Conservation (phyloP, 352 stramenopile genomes). For the Phytophthora nicotianae region DNA sequence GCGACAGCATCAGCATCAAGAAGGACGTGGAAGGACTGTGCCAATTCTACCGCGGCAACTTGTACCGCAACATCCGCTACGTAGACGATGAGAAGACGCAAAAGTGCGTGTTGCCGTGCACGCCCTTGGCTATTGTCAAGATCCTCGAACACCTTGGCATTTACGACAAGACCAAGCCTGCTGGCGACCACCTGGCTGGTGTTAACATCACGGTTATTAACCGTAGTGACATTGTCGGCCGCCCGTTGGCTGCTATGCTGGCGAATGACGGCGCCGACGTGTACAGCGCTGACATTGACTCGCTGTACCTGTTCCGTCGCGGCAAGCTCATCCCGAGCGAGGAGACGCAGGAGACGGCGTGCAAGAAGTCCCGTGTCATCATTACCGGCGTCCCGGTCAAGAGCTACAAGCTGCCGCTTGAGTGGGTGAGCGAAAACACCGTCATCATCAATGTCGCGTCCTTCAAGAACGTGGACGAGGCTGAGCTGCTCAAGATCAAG, state of each 20-base stretch:
- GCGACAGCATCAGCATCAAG: conserved; percentile 95
- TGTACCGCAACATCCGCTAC: conserved; percentile 98
- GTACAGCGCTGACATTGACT: conserved; percentile 96
- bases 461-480: conserved; percentile 96
- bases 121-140: conserved; percentile 94
- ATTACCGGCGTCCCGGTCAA: conserved; percentile 95
- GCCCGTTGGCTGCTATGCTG: conserved; percentile 95
- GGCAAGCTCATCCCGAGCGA: conserved; percentile 89
- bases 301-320: conserved; percentile 94
- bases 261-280: conserved; percentile 95
- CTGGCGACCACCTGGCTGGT: conserved; percentile 73
- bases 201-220: conserved; percentile 96
- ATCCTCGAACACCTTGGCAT: conserved; percentile 93
- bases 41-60: conserved; percentile 96
- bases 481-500: conserved; percentile 87
- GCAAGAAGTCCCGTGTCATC: conserved; percentile 92
- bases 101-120: conserved; percentile 98
- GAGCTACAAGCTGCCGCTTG: conserved; percentile 93
- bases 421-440: conserved; percentile 91
- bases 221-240: conserved; percentile 96
- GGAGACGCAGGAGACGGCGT: conserved; percentile 86
- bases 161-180: conserved; percentile 76
- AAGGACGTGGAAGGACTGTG: conserved; percentile 98
- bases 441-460: conserved; percentile 97
- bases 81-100: conserved; percentile 90